phyloP scores from a whole-genome alignment of 2,329 filamentous ascomycete species.

The Teratosphaeria destructans region DNA sequence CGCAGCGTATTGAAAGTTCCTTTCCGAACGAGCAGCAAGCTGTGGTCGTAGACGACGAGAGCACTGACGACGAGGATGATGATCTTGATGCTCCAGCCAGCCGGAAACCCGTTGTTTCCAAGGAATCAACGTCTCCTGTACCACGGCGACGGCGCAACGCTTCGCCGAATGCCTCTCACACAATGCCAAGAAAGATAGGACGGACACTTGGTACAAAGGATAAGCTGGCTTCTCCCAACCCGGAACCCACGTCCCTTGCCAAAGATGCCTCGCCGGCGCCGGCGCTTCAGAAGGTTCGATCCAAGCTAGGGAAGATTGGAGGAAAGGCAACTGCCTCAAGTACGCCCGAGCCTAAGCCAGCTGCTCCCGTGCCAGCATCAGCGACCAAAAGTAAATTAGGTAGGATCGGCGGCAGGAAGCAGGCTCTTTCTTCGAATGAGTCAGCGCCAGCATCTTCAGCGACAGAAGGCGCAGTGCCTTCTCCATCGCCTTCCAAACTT shows the following conservation, averaged over 20 bases:
- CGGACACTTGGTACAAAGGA: conserved; percentile 8
- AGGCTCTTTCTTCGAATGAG: not conserved
- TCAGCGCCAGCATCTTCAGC: not conserved
- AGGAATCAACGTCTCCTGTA: not conserved
- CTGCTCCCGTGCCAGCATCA: not conserved
- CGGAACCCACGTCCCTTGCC: not conserved
- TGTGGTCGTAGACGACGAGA: conserved; percentile 20
- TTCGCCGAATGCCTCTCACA: not conserved
- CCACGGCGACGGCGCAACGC: not conserved
- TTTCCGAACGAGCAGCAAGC: not conserved
- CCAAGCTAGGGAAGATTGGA: conserved; percentile 4
- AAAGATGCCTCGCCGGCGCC: conserved; percentile 1
- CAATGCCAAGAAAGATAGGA: conserved; percentile 6
- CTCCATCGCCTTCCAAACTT: not conserved
- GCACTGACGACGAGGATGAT: conserved; percentile 28
- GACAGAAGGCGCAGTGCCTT: not conserved
- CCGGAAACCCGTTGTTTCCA: not conserved
- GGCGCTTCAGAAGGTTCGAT: not conserved
- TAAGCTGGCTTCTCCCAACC: not conserved
- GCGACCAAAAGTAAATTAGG: not conserved
- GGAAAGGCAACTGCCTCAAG: conserved; percentile 1
- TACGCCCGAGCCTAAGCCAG: not conserved
- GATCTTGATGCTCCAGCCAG: conserved; percentile 26
- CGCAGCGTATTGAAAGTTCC: conserved; percentile 5
- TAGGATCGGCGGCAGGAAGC: not conserved